Conservation (phyloP, 805 yeast species). For the Yamadazyma ubonensis region DNA sequence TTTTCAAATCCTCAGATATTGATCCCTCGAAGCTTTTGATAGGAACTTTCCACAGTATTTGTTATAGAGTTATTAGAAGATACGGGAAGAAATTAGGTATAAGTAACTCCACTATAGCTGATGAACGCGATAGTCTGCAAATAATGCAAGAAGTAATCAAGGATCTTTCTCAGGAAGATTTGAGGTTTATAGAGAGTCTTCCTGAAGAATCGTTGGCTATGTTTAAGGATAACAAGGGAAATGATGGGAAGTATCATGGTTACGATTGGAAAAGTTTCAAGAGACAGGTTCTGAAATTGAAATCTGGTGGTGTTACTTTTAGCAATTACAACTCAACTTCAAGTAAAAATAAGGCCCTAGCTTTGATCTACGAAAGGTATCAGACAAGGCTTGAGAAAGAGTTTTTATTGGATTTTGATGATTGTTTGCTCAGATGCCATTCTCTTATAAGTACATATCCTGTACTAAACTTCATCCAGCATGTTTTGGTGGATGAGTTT, state of each 20-base stretch:
- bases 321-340: conserved; percentile 26
- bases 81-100: conserved; percentile 54
- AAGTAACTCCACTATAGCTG: conserved; percentile 53
- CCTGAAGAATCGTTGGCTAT: conserved; percentile 16
- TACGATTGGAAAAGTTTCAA: conserved; percentile 42
- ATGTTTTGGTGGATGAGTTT: conserved; percentile 88
- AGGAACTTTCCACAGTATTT: conserved; percentile 90
- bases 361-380: conserved; percentile 48
- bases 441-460: conserved; percentile 47
- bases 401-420: conserved; percentile 76
- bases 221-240: conserved; percentile 9
- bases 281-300: conserved; percentile 53
- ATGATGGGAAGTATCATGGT: conserved; percentile 24
- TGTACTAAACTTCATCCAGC: conserved; percentile 52
- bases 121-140: conserved; percentile 57
- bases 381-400: conserved; percentile 45
- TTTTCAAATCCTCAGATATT: conserved; percentile 36
- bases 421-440: conserved; percentile 59
- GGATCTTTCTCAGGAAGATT: conserved; percentile 20
- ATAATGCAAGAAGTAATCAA: conserved; percentile 44
- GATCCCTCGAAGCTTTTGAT: conserved; percentile 51
- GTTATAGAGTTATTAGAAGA: conserved; percentile 55
- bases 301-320: conserved; percentile 52
- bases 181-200: conserved; percentile 15
- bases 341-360: conserved; percentile 18